These are phyloP conservation scores for Neonectria punicea DNA, from an alignment of 2,329 filamentous ascomycete genomes.

Conservation along the genomic window DNA sequence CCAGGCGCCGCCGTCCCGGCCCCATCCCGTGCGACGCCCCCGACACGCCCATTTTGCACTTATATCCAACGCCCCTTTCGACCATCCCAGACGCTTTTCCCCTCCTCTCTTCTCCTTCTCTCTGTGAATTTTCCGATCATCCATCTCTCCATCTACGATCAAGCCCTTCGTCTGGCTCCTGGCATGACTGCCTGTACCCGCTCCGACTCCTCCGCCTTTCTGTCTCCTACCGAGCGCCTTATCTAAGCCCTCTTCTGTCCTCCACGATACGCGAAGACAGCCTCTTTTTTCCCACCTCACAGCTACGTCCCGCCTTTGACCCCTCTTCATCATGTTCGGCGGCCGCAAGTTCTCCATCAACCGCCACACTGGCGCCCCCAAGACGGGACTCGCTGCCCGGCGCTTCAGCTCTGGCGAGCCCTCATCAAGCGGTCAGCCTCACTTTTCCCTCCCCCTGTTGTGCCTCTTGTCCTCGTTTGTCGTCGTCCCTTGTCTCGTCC, in stretches of 20 bases:
- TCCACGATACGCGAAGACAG: constrained; percentile 30
- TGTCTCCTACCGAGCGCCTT: constrained; percentile 1
- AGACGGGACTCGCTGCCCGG: constrained; percentile 55
- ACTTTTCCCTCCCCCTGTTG: background rate
- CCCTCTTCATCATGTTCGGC: constrained; percentile 57
- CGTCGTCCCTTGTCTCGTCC: constrained; percentile 1
- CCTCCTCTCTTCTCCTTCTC: constrained; percentile 17
- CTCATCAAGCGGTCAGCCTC: constrained; percentile 63
- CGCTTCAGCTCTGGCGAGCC: constrained; percentile 70
- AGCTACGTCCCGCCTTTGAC: background rate
- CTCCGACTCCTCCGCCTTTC: constrained; percentile 8
- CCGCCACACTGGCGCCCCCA: constrained; percentile 70
- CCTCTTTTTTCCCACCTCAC: constrained; percentile 4
- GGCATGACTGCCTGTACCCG: constrained; percentile 16
- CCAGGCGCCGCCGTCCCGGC: constrained; percentile 22
- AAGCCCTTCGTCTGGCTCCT: constrained; percentile 3
- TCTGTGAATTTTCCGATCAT: constrained; percentile 16
- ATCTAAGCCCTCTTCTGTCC: constrained; percentile 23
- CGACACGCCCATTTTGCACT: constrained; percentile 34
- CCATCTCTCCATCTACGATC: constrained; percentile 3
- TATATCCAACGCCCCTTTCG: constrained; percentile 40
- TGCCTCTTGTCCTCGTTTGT: constrained; percentile 16
- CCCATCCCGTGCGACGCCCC: constrained; percentile 25
- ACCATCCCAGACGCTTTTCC: constrained; percentile 25
- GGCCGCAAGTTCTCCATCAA: constrained; percentile 75